These are phyloP conservation scores for Pelagomonas calceolata DNA, from an alignment of 108 stramenopile species.

Conservation along the genomic window DNA sequence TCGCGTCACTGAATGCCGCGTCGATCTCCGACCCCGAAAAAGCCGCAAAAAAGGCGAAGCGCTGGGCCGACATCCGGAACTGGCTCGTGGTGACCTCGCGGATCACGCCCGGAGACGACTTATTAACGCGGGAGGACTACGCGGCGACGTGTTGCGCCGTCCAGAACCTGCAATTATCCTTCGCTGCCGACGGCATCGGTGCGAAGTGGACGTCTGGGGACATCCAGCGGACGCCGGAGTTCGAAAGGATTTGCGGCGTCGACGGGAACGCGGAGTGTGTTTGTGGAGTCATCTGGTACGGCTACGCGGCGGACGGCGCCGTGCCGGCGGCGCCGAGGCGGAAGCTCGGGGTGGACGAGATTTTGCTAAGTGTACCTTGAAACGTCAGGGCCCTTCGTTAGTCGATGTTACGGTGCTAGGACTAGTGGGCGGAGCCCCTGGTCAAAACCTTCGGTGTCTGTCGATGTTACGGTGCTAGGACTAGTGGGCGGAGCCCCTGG, in stretches of 20 bases:
- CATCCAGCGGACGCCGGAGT: conserved; percentile 49
- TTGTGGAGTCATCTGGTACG: conserved; percentile 55
- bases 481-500: too few species aligned
- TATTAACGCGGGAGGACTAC: conserved; percentile 44
- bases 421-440: too few species aligned
- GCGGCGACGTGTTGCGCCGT: conserved; percentile 49
- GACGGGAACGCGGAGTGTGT: conserved; percentile 44
- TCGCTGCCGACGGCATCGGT: conserved; percentile 60
- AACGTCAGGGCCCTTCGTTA: too few species aligned
- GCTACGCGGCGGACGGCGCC: conserved; percentile 50
- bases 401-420: too few species aligned
- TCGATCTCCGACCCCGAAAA: conserved; percentile 7
- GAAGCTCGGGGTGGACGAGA: conserved; percentile 48
- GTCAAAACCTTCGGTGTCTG: too few species aligned
- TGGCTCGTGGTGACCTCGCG: conserved; percentile 55
- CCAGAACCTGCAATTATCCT: conserved; percentile 51
- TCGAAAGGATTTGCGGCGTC: conserved; percentile 51
- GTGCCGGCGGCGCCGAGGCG: conserved; percentile 40
- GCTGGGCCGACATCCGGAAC: conserved; percentile 48
- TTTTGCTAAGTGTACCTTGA: too few species aligned
- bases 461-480: too few species aligned
- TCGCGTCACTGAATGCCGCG: too few species aligned
- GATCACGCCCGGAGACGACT: conserved; percentile 23
- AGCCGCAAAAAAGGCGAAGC: conserved; percentile 20
- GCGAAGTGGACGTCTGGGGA: conserved; percentile 61